These are phyloP conservation scores for Phytophthora pistaciae DNA, from an alignment of 352 stramenopile genomes.

Conservation along the genomic window DNA sequence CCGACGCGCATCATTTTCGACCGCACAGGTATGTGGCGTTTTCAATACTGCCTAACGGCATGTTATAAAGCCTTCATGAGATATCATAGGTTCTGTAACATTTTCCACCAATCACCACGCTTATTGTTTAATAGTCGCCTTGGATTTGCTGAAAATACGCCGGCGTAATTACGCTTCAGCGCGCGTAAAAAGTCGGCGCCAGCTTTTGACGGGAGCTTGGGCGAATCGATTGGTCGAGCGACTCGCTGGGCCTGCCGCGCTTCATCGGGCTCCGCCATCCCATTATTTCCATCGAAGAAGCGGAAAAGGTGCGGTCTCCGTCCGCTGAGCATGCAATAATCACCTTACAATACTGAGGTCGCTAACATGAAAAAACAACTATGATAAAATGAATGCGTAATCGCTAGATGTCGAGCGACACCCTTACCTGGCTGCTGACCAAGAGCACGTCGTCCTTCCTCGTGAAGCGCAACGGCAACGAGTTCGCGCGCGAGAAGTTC, in stretches of 20 bases:
- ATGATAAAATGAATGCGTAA: neutral
- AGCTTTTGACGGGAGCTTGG: slow-evolving; percentile 51
- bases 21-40: slow-evolving; percentile 19
- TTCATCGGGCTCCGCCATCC: slow-evolving; percentile 46
- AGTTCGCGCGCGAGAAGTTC: slow-evolving; percentile 95
- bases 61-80: neutral
- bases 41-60: slow-evolving; percentile 10
- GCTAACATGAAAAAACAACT: neutral
- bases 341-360: neutral
- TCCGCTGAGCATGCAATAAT: neutral
- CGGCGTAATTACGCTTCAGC: slow-evolving; percentile 12
- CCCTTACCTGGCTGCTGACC: slow-evolving; percentile 97
- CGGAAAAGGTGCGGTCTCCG: slow-evolving; percentile 58
- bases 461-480: slow-evolving; percentile 92
- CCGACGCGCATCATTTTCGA: slow-evolving; percentile 33
- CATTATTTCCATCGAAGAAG: slow-evolving; percentile 91
- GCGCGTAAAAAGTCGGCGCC: slow-evolving; percentile 17
- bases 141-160: slow-evolving; percentile 1
- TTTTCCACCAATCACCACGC: slow-evolving; percentile 2
- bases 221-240: slow-evolving; percentile 84
- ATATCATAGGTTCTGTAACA: neutral
- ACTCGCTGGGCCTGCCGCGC: slow-evolving; percentile 26
- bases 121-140: neutral
- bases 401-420: slow-evolving; percentile 90
- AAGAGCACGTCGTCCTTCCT: slow-evolving; percentile 97